Base-by-base conservation (phyloP, 371 early-diverging fungal species). In the Sporodiniella umbellata region DNA sequence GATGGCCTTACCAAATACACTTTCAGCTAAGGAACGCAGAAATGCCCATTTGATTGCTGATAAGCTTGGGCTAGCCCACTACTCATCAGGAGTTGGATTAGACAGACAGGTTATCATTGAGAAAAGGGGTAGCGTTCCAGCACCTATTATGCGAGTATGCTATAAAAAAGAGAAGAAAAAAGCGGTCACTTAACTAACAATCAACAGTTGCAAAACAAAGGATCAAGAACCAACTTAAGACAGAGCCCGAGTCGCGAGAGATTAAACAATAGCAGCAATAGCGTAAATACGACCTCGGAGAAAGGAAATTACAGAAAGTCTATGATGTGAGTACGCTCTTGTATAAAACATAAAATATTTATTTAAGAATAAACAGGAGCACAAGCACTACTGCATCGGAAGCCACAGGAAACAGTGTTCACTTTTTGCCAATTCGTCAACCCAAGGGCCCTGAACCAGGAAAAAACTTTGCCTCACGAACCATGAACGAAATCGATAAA, bases 371-470 rank as follows among this genome's bases (percentile, higher is more conserved):
- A 12, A 21, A 22, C 31, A 58, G 58, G 58, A 58, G 58, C 23
- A 58, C 52, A 5, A 58, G 58, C 21, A 58, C 55, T 14, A 47
- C 61, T 39, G 48, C 56, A 26, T 53, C 31, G 24, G 28, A 23
- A 5, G 14, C 38, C 24, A 24, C 28, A 17, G 17, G 39, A 30
- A 43, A 28, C 18, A 19, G 33, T 24, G 33, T 21, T 22, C 51
- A 63, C 47, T 70, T 80, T 45, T 75, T 72, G 48, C 84, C 84
- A 26, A 71, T 81, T 54, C 78, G 84, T 45, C 82, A 81, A 50
- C 84, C 84, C 42, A 63, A 71, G 21, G 80, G 82, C 14, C 84
- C 84, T 19, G 81, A 80, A 38, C 76, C 75, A 4, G 80, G 68
- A 45, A 77, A 72, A 37, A 62, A 73, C 30, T 80, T 80, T 61